These are phyloP conservation scores for Rhizophagus clarus DNA, from an alignment of 192 early-diverging fungal species.

Conservation along the genomic window DNA sequence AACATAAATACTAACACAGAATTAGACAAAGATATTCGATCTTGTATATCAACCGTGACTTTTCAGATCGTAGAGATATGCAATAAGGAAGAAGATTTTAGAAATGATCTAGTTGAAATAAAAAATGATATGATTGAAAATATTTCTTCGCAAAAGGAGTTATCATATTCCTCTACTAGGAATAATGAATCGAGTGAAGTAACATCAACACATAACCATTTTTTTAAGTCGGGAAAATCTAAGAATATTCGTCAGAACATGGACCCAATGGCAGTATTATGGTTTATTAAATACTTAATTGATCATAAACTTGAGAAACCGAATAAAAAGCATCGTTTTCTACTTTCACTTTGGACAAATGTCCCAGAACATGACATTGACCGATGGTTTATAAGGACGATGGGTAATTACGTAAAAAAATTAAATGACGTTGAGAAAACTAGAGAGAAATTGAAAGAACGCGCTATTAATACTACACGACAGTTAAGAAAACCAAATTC, in stretches of 20 bases:
- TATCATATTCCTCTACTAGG: no score
- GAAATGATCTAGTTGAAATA: no score
- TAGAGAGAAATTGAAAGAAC: not conserved
- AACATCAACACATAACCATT: no score
- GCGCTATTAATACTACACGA: not conserved
- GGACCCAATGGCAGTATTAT: conserved; percentile 6
- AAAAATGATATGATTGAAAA: no score
- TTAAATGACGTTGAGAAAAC: not conserved
- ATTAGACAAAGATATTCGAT: no score
- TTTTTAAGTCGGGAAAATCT: no score
- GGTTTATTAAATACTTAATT: conserved; percentile 30
- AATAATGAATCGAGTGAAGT: no score
- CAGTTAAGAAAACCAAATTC: conserved; percentile 14
- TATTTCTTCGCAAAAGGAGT: no score
- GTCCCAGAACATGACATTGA: conserved; percentile 14
- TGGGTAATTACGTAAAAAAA: conserved; percentile 17
- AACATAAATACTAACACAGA: no score
- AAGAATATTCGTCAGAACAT: not conserved
- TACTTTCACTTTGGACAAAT: conserved; percentile 19
- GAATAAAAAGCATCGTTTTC: not conserved
- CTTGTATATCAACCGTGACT: no score
- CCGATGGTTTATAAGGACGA: conserved; percentile 28
- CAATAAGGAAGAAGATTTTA: no score
- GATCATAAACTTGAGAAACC: conserved; percentile 25
- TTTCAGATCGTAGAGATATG: no score